These are phyloP conservation scores for Bacidia gigantensis DNA, from an alignment of 495 filamentous ascomycete species.

Conservation along the genomic window DNA sequence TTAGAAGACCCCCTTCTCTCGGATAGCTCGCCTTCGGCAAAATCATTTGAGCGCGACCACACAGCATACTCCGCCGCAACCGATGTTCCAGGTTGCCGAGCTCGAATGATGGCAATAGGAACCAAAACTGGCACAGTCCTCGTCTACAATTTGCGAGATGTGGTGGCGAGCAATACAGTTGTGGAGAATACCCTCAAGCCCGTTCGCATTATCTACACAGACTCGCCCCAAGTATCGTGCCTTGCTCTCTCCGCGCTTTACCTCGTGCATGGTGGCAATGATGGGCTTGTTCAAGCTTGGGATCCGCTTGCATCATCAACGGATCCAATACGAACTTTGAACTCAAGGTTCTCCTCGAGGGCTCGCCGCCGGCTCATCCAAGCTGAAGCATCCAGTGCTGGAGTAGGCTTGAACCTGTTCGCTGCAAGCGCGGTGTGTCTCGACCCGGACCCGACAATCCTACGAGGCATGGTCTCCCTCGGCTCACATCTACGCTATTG, in stretches of 20 bases:
- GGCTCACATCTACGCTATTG: constrained; percentile 83
- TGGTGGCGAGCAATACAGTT: constrained; percentile 36
- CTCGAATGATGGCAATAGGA: constrained; percentile 67
- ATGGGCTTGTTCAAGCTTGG: constrained; percentile 94
- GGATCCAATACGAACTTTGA: constrained; percentile 73
- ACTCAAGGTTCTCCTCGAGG: constrained; percentile 72
- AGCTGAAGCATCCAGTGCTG: constrained; percentile 50
- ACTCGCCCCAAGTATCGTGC: constrained; percentile 76
- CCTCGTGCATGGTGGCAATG: constrained; percentile 83
- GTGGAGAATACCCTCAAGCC: constrained; percentile 45
- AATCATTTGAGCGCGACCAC: constrained; percentile 43
- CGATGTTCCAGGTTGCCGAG: constrained; percentile 69
- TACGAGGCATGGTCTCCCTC: constrained; percentile 85
- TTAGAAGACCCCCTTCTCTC: constrained; percentile 57
- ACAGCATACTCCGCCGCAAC: constrained; percentile 26
- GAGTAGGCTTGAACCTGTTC: constrained; percentile 62
- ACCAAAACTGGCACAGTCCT: constrained; percentile 65
- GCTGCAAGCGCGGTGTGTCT: constrained; percentile 72
- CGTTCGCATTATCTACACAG: constrained; percentile 72
- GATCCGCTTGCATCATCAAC: constrained; percentile 76
- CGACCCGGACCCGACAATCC: constrained; percentile 74
- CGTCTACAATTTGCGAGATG: constrained; percentile 71
- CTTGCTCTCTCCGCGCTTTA: constrained; percentile 79
- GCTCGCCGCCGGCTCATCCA: constrained; percentile 62
- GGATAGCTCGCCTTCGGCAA: constrained; percentile 38